Conservation (phyloP, 768 basidiomycete species). For the Coprinopsis marcescibilis region DNA sequence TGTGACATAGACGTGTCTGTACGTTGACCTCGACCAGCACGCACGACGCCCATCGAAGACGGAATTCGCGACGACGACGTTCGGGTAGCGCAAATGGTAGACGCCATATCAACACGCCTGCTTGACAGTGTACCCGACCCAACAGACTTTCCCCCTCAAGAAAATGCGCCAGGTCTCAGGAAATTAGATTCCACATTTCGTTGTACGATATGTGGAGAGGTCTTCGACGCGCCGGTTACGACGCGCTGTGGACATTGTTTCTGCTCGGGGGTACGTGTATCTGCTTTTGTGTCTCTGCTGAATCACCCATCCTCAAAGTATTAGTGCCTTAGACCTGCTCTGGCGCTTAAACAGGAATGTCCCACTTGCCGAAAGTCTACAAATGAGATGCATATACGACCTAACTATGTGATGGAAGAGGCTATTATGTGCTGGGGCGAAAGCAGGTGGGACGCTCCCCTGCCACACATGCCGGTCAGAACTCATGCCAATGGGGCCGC, state of each 20-base stretch:
- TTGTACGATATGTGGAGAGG: constrained; percentile 73
- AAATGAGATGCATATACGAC: constrained; percentile 58
- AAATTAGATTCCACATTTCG: constrained; percentile 59
- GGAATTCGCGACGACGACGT: too few relatives aligned
- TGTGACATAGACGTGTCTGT: too few relatives aligned
- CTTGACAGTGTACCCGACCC: constrained; percentile 40
- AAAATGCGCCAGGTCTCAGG: constrained; percentile 47
- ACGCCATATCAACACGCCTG: neutral
- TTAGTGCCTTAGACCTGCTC: constrained; percentile 67
- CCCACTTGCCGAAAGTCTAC: constrained; percentile 60
- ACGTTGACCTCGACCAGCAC: too few relatives aligned
- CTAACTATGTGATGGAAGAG: constrained; percentile 67
- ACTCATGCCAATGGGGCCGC: neutral
- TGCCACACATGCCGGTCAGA: neutral
- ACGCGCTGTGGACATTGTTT: constrained; percentile 78
- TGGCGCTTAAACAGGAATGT: constrained; percentile 60
- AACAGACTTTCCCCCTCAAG: constrained; percentile 56
- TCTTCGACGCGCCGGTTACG: constrained; percentile 67
- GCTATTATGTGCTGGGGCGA: constrained; percentile 64
- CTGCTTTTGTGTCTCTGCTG: neutral
- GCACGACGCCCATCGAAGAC: too few relatives aligned
- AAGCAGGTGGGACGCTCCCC: constrained; percentile 44
- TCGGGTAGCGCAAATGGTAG: too few relatives aligned
- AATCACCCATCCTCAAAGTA: neutral
- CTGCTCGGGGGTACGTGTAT: constrained; percentile 58